Conservation (phyloP, 495 filamentous ascomycete species). For the Elaphomyces granulatus region DNA sequence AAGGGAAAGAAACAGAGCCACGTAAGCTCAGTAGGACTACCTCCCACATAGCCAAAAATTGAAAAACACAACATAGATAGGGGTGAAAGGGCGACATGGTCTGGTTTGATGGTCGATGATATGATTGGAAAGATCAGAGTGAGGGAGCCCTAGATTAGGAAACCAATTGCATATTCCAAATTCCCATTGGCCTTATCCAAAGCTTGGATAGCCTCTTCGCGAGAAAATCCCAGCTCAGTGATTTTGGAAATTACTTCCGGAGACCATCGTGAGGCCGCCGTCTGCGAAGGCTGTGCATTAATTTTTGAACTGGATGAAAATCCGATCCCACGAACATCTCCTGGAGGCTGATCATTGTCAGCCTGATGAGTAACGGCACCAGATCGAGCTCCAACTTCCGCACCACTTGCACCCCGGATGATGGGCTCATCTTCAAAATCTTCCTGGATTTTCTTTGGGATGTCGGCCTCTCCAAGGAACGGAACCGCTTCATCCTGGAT, state of each 20-base stretch:
- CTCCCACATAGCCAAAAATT: too few relatives aligned
- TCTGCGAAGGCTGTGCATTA: constrained; percentile 21
- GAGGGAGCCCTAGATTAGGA: constrained; percentile 66
- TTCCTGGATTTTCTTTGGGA: constrained; percentile 61
- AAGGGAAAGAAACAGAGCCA: too few relatives aligned
- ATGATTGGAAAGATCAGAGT: too few relatives aligned
- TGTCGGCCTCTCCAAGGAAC: constrained; percentile 86
- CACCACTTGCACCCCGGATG: constrained; percentile 73
- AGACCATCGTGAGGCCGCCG: constrained; percentile 25
- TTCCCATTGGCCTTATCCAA: constrained; percentile 74
- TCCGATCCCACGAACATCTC: constrained; percentile 17
- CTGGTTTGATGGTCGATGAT: too few relatives aligned
- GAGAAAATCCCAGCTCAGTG: constrained; percentile 63
- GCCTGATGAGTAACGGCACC: constrained; percentile 61
- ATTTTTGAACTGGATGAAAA: constrained; percentile 10
- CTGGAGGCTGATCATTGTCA: constrained; percentile 15
- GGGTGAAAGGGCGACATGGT: too few relatives aligned
- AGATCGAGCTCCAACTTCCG: constrained; percentile 68
- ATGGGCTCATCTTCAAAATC: constrained; percentile 65
- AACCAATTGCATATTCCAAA: constrained; percentile 70
- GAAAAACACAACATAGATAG: too few relatives aligned
- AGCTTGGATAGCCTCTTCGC: constrained; percentile 62
- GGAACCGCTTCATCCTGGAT: constrained; percentile 79
- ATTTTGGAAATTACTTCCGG: constrained; percentile 43
- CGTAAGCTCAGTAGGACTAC: too few relatives aligned